A percentile compares a stretch with the other conserved stretches of the same genome.
Evolutionary conservation across 1,139 yeast genomes (phyloP).

Genomic region (Yueomyces sp.): DNA sequence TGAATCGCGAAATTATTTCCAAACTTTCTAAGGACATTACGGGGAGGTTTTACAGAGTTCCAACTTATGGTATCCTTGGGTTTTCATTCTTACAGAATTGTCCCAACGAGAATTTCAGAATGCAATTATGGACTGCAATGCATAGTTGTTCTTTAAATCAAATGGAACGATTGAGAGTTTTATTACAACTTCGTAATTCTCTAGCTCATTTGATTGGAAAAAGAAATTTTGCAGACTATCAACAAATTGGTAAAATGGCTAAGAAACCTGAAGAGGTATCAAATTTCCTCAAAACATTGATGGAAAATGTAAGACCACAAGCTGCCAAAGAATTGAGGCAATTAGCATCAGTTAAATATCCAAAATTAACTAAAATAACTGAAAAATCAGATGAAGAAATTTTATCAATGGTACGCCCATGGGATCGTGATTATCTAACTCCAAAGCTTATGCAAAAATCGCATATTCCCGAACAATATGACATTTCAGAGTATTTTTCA

Average conservation of each 20-base stretch:
- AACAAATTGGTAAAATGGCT: conserved; percentile 85
- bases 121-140: conserved; percentile 60
- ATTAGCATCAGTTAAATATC: conserved; percentile 30
- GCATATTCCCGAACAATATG: conserved; percentile 31
- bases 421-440: conserved; percentile 80
- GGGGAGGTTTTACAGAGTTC: conserved; percentile 35
- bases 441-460: conserved; percentile 24
- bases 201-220: conserved; percentile 69
- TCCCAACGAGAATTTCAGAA: conserved; percentile 44
- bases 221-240: conserved; percentile 64
- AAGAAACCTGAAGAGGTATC: conserved; percentile 64
- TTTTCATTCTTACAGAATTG: conserved; percentile 53
- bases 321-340: conserved; percentile 48
- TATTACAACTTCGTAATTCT: conserved; percentile 55
- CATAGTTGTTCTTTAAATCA: conserved; percentile 49
- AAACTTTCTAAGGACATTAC: conserved; percentile 21
- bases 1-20: conserved; percentile 15
- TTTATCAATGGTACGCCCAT: conserved; percentile 48
- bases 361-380: conserved; percentile 13
- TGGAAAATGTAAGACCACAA: conserved; percentile 37
- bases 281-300: conserved; percentile 51
- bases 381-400: conserved; percentile 26
- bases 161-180: conserved; percentile 41
- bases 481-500: conserved; percentile 41
- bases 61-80: conserved; percentile 59